Conservation (phyloP, 108 stramenopile genomes). For the Ochromonas danica region DNA sequence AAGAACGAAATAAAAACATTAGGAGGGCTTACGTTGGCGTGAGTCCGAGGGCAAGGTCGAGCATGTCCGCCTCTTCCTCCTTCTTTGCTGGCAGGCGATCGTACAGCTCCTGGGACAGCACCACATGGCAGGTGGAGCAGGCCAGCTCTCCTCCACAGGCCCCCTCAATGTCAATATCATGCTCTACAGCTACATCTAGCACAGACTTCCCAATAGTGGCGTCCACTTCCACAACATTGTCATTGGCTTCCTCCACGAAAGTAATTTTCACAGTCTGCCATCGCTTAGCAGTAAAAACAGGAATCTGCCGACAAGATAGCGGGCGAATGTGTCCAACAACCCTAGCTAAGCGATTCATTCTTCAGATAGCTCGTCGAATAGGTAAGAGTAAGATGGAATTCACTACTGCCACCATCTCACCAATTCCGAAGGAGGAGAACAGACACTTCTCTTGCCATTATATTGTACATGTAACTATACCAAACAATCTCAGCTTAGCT, state of each 20-base stretch:
- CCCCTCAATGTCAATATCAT: conserved; percentile 63
- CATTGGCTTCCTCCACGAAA: conserved; percentile 47
- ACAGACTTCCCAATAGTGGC: conserved; percentile 52
- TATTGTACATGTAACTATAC: too few relatives aligned
- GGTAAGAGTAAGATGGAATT: too few relatives aligned
- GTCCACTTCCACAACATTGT: conserved; percentile 45
- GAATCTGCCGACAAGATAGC: too few relatives aligned
- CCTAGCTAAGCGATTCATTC: too few relatives aligned
- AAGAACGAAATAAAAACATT: too few relatives aligned
- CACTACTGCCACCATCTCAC: too few relatives aligned
- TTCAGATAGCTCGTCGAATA: too few relatives aligned
- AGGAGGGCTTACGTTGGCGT: conserved; percentile 74
- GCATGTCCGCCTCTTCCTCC: conserved; percentile 97
- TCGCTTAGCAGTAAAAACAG: too few relatives aligned
- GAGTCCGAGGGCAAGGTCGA: conserved; percentile 94
- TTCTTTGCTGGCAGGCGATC: conserved; percentile 75
- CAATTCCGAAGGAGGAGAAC: too few relatives aligned
- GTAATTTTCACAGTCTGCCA: conserved; percentile 13
- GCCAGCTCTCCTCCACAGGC: conserved; percentile 65
- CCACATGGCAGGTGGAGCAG: conserved; percentile 80
- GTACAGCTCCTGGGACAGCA: conserved; percentile 75
- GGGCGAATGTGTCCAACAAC: too few relatives aligned
- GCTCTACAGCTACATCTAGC: conserved; percentile 58
- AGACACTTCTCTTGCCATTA: too few relatives aligned
- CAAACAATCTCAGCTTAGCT: too few relatives aligned